Conservation (phyloP, 768 basidiomycete genomes). For the Trametes sanguinea region DNA sequence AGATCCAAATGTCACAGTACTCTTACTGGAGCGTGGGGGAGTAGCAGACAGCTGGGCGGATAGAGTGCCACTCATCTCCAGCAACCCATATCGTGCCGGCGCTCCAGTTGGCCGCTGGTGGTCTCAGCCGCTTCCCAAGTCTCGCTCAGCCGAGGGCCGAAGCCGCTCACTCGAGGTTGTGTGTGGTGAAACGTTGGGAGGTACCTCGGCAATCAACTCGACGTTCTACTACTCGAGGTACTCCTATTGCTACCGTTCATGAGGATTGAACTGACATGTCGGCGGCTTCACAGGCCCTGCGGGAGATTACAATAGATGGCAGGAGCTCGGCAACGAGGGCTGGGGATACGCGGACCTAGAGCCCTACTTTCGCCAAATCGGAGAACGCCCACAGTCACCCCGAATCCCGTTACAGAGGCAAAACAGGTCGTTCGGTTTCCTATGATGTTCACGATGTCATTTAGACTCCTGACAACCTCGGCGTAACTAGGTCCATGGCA, state of each 20-base stretch:
- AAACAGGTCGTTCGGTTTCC: neutral
- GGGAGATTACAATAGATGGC: conserved; percentile 37
- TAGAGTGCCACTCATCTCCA: conserved; percentile 33
- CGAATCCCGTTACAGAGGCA: conserved; percentile 1
- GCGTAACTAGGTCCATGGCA: conserved; percentile 16
- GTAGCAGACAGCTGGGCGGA: conserved; percentile 15
- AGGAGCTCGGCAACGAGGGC: conserved; percentile 31
- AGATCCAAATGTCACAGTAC: conserved; percentile 50
- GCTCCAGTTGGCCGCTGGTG: conserved; percentile 14
- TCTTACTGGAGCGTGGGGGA: conserved; percentile 57
- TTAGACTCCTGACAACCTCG: neutral
- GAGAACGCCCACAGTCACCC: conserved; percentile 23
- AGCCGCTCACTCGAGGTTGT: conserved; percentile 11
- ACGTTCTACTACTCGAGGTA: conserved; percentile 36
- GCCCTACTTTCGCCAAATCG: conserved; percentile 40
- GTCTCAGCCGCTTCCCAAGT: conserved; percentile 1
- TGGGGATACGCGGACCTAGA: conserved; percentile 40
- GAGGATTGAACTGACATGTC: neutral
- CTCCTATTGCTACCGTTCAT: neutral
- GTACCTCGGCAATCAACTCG: conserved; percentile 49
- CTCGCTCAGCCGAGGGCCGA: neutral
- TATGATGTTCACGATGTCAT: neutral
- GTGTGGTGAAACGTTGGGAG: conserved; percentile 42
- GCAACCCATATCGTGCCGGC: conserved; percentile 27
- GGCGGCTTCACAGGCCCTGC: conserved; percentile 10